Conservation (phyloP, 2,329 filamentous ascomycete species). For the Botrytis aclada region DNA sequence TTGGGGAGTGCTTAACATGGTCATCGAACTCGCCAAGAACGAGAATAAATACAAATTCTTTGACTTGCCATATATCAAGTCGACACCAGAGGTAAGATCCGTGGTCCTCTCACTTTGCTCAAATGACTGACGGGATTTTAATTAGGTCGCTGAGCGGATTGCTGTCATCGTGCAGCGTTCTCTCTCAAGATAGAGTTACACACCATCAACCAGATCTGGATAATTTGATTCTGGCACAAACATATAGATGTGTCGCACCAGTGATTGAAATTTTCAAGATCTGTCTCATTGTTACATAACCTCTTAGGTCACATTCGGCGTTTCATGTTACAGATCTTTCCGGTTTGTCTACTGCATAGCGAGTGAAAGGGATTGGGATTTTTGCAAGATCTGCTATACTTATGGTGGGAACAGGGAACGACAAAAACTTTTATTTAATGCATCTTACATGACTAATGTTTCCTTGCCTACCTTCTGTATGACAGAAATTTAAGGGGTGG, state of each 20-base stretch:
- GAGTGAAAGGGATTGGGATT: conserved; percentile 36
- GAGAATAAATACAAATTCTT: conserved; percentile 81
- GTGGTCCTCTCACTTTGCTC: not conserved
- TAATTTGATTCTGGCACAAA: not conserved
- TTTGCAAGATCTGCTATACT: conserved; percentile 35
- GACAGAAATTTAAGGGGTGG: conserved; percentile 22
- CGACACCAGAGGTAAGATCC: conserved; percentile 71
- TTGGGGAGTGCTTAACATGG: conserved; percentile 87
- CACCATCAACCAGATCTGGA: conserved; percentile 7
- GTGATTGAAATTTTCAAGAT: conserved; percentile 10
- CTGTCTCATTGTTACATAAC: conserved; percentile 37
- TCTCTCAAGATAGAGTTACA: conserved; percentile 11
- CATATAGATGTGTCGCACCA: conserved; percentile 1
- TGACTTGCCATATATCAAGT: conserved; percentile 87
- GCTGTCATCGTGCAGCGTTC: conserved; percentile 31
- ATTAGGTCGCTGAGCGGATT: conserved; percentile 36
- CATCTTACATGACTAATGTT: conserved; percentile 38
- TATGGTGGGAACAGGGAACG: conserved; percentile 27
- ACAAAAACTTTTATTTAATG: conserved; percentile 33
- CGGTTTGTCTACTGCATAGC: conserved; percentile 39
- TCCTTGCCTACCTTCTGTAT: conserved; percentile 29
- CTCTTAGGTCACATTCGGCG: conserved; percentile 36
- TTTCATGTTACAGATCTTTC: conserved; percentile 34
- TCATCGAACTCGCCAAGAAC: conserved; percentile 89
- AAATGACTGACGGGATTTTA: conserved; percentile 1